These are phyloP conservation scores for Macrophomina phaseolina DNA, from an alignment of 2,329 filamentous ascomycete genomes.

Conservation along the genomic window DNA sequence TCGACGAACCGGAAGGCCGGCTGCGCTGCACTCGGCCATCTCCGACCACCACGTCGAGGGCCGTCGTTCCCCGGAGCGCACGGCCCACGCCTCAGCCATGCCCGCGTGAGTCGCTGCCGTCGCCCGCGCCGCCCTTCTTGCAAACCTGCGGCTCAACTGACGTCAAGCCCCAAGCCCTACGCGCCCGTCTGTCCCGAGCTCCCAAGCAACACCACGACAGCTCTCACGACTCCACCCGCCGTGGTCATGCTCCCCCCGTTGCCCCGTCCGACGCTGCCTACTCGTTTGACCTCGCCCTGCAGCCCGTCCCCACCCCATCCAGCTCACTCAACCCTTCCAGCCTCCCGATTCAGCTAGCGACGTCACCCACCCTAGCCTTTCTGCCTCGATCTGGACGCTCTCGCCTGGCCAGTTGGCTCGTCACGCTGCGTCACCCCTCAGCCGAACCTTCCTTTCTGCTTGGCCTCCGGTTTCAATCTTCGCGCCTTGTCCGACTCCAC, in stretches of 20 bases:
- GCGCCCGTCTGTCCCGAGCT: neutral
- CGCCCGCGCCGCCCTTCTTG: neutral
- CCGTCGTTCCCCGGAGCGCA: conserved; percentile 5
- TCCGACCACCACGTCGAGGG: conserved; percentile 1
- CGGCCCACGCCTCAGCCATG: conserved; percentile 10
- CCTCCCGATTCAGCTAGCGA: conserved; percentile 12
- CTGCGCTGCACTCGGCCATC: conserved; percentile 3
- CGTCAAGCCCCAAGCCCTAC: conserved; percentile 15
- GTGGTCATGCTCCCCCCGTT: conserved; percentile 5
- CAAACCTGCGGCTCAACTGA: conserved; percentile 19
- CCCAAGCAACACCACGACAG: conserved; percentile 4
- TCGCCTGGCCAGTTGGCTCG: neutral
- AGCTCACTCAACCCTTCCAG: neutral
- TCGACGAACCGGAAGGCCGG: conserved; percentile 21
- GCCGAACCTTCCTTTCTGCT: neutral
- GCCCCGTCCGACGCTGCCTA: conserved; percentile 4
- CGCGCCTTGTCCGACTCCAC: conserved; percentile 13
- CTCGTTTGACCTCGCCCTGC: conserved; percentile 1
- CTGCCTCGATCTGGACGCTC: conserved; percentile 9
- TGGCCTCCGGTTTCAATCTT: conserved; percentile 9
- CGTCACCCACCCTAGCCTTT: neutral
- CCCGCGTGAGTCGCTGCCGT: neutral
- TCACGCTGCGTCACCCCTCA: conserved; percentile 11
- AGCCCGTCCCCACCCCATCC: neutral
- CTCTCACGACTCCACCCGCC: neutral